Conservation (phyloP, 1,139 yeast genomes). For the Lodderomyces jiufengensis region DNA sequence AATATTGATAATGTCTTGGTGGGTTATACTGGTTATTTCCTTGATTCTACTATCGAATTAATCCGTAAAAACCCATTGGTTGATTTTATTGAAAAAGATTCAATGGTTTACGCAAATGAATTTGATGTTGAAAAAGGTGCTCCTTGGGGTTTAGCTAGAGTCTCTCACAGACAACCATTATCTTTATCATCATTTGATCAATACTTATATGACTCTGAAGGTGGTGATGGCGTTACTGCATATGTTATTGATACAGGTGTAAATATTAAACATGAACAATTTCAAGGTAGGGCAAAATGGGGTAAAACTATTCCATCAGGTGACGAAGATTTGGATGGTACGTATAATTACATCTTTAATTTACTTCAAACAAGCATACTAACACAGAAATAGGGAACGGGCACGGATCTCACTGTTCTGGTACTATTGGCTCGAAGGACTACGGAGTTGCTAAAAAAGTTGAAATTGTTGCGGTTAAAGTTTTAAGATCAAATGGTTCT, state of each 20-base stretch:
- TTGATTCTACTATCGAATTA: conserved; percentile 64
- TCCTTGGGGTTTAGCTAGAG: conserved; percentile 96
- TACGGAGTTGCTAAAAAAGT: conserved; percentile 82
- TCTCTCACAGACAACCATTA: conserved; percentile 78
- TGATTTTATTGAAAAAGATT: conserved; percentile 75
- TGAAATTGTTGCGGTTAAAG: conserved; percentile 72
- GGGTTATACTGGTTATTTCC: conserved; percentile 77
- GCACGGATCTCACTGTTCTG: conserved; percentile 91
- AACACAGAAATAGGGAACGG: no score
- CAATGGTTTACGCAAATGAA: conserved; percentile 65
- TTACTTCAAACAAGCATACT: no score
- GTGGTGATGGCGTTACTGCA: conserved; percentile 43
- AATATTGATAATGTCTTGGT: conserved; percentile 48
- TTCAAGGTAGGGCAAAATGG: conserved; percentile 43
- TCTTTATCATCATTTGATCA: conserved; percentile 79
- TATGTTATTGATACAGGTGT: conserved; percentile 45
- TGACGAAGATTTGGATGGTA: conserved; percentile 57
- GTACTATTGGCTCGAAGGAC: conserved; percentile 69
- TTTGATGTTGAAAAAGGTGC: conserved; percentile 73
- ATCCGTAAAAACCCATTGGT: conserved; percentile 74
- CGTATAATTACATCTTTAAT: no score
- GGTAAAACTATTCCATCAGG: conserved; percentile 86
- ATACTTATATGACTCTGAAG: conserved; percentile 49
- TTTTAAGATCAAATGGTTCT: conserved; percentile 70
- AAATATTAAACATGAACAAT: conserved; percentile 39